Evolutionary conservation across 495 filamentous ascomycete genomes (phyloP), one percentile per base, ranked within the genome.

Genomic region (Penicillium crystallinum): DNA sequence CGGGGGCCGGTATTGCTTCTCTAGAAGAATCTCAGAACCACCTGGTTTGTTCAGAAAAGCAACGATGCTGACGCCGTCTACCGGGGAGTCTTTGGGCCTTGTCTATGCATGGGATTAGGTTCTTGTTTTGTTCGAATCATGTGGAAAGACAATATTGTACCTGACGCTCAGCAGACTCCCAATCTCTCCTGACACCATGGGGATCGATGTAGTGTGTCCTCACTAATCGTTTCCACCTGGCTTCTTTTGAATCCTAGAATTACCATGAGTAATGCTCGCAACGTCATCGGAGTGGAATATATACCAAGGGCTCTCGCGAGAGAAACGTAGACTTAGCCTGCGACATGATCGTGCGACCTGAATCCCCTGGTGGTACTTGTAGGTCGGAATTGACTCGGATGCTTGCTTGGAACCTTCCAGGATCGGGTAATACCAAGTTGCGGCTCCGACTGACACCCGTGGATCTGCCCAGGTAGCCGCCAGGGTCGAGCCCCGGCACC

Each of bases 41-140:
- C 73, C 75, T 1, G 81, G 71, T 54, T 84, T 84, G 52, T 87
- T 79, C 4, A 95, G 66, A 59, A 95, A 83, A 30, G 88, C 86
- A 21, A 89, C 77, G 46, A 95, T 91, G 31, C 87, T 87, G 2
- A 95, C 90, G 37, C 85, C 90, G 58, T 93, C 90, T 34, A 91
- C 83, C 23, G 78, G 78, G 27, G 80, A 79, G 36, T 70, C 74
- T 47, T 73, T 65, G 0, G 85, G 83, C 7, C 87, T 76, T 6
- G 86, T 90, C 36, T 71, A 46, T 38, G 10, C 5, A 41, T 25
- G 9, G 18, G 22, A 17, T 48, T 48, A 27, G 40, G 25, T 29
- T 7, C 3, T 17, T 12, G 17, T 18, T 8, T 4, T 4, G 29
- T 8, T 50, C 23, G n/a, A 11, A 47, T 29, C 3, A 33, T 21